Conservation (phyloP, 768 basidiomycete genomes). For the Boletus coccyginus region DNA sequence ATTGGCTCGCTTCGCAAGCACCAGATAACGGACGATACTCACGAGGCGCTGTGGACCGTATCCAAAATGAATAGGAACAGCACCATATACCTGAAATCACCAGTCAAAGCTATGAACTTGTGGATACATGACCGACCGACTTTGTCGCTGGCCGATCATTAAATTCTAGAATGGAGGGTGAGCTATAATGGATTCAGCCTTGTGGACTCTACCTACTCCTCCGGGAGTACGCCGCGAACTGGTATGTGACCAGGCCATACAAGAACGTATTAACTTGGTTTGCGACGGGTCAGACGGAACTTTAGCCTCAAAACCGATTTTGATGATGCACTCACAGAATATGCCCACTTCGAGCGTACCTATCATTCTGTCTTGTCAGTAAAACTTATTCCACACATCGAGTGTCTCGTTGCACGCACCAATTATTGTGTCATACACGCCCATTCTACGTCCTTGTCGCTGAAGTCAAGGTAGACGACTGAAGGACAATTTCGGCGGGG, state of each 20-base stretch:
- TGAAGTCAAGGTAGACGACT: neutral
- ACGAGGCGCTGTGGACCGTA: slow-evolving; percentile 19
- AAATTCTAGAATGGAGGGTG: slow-evolving; percentile 3
- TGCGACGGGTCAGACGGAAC: neutral
- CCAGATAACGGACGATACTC: neutral
- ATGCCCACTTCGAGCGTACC: slow-evolving; percentile 20
- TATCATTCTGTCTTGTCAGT: neutral
- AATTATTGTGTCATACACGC: slow-evolving; percentile 1
- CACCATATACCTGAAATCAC: slow-evolving; percentile 11
- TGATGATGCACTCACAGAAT: slow-evolving; percentile 13
- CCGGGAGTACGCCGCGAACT: slow-evolving; percentile 39
- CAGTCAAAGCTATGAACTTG: neutral
- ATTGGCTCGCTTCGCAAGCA: neutral
- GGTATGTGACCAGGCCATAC: slow-evolving; percentile 42
- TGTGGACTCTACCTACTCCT: slow-evolving; percentile 1
- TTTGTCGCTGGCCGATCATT: slow-evolving; percentile 11
- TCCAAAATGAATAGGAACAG: slow-evolving; percentile 19
- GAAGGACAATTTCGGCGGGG: too few relatives aligned
- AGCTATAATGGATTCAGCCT: neutral
- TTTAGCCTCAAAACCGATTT: too few relatives aligned
- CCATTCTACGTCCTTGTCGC: neutral
- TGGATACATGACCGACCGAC: neutral
- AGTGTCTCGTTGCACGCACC: neutral
- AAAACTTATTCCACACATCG: too few relatives aligned
- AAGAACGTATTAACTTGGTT: slow-evolving; percentile 28